Conservation (phyloP, 495 filamentous ascomycete genomes). For the Penicillium riverlandense region DNA sequence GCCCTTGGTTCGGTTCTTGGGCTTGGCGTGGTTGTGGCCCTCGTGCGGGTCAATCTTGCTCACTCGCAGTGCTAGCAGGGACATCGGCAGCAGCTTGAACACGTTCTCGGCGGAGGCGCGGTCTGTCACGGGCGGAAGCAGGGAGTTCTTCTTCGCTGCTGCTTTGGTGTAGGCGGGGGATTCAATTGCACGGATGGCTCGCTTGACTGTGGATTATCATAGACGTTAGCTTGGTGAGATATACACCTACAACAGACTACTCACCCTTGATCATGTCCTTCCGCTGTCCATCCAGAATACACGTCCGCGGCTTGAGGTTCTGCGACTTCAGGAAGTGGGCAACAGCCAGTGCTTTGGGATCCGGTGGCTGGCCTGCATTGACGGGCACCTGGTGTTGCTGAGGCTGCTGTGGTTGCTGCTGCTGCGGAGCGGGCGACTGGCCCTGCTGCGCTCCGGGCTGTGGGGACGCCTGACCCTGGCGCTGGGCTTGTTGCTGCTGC, state of each 20-base stretch:
- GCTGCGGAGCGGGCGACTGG: conserved; percentile 23
- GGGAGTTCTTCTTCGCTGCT: conserved; percentile 70
- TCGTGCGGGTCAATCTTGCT: conserved; percentile 68
- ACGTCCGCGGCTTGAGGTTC: conserved; percentile 82
- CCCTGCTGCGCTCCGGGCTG: conserved; percentile 37
- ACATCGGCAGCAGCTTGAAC: conserved; percentile 93
- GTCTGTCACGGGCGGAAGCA: conserved; percentile 81
- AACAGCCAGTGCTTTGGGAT: conserved; percentile 81
- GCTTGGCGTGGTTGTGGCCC: conserved; percentile 69
- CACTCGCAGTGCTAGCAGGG: conserved; percentile 89
- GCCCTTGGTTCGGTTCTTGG: conserved; percentile 85
- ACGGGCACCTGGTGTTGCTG: conserved; percentile 45
- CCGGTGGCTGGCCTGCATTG: conserved; percentile 65
- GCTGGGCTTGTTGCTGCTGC: conserved; percentile 38
- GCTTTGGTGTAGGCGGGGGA: conserved; percentile 84
- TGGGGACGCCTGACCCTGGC: conserved; percentile 35
- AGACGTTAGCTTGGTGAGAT: neutral
- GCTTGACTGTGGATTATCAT: conserved; percentile 64
- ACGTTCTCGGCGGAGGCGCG: conserved; percentile 79
- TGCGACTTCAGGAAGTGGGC: conserved; percentile 83
- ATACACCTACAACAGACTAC: neutral
- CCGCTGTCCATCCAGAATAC: conserved; percentile 90
- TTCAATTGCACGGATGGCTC: conserved; percentile 86
- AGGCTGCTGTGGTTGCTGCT: conserved; percentile 28
- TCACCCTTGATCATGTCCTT: conserved; percentile 97